Evolutionary conservation across 2,329 filamentous ascomycete species (phyloP), one percentile per base, ranked within the genome.

Genomic region (Cephalotrichum gorgonifer): DNA sequence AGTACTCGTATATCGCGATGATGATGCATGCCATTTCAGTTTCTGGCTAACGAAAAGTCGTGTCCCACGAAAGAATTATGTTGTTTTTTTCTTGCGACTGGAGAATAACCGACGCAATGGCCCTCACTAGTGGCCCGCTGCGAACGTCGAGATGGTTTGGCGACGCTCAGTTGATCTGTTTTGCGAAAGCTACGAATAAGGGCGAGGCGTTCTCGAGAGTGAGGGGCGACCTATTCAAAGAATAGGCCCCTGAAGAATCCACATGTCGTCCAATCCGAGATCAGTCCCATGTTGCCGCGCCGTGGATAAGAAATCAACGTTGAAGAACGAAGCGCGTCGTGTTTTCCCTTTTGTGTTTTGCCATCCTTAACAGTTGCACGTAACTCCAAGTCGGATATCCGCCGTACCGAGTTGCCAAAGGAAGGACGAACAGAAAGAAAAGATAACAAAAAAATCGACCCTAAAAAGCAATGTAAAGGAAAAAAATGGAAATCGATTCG

Each of bases 301-400:
- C 26, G 46, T 48, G 47, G 46, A 41, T 26, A 45, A 43, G 48
- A 27, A 31, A 38, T 38, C 26, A 31, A 41, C 31, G 22, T 45
- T 43, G 30, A 28, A 31, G 43, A 48, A 39, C 38, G 28, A 43
- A 25, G 27, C 26, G n/a, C 35, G 26, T 48, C 38, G 47, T 22
- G 27, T 22, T 38, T 20, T 23, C 39, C 43, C 20, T 43, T 44
- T 44, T 47, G 43, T 46, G 48, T 17, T 49, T 50, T 27, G 43
- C 42, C 31, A 41, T 43, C 45, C 48, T 33, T 41, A 50, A 50
- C 49, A 45, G 47, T 45, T 14, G 48, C 31, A 41, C 26, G 23
- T 22, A 48, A 43, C 46, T 48, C 46, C 46, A 38, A 42, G 43
- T 42, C 43, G 43, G 43, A 50, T 28, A 46, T 48, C 53, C 51